Base-by-base conservation (phyloP, 306 rosid species). In the Lagenaria siceraria region DNA sequence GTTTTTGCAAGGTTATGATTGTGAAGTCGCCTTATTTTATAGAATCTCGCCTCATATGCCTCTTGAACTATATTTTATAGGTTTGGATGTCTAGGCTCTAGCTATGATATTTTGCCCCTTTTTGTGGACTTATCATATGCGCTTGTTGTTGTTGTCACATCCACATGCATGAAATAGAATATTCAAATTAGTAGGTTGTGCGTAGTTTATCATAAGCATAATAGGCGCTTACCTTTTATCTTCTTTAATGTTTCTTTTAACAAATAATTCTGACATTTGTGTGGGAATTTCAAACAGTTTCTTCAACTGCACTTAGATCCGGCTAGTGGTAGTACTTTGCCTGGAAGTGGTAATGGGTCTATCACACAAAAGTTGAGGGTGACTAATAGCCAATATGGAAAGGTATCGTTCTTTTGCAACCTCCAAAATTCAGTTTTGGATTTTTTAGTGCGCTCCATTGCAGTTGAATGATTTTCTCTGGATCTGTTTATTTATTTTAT, bases 221-320 rank as follows among this genome's bases (percentile, higher is more conserved):
- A 49, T 72, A 10, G 77, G 46, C 53, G 25, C 77, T 27, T 49
- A 51, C 10, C 25, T 25, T 13, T 8, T 49, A 49, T 35, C 61
- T 43, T 17, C 43, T 73, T 73, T 10, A 51, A 10, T 51, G 15
- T 46, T 71, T 80, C 60, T 61, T n/a, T 72, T 17, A 46, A 31
- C 49, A 33, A 53, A 79, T 35, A 18, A 74, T 53, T 83, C 87
- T 90, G 60, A 90, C 55, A 8, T 80, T 64, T 82, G 74, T 85
- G 49, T 77, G 84, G 61, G 48, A 42, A 79, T 70, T 85, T 65
- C 61, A 74, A 84, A 64, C 97, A 96, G 99, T 96, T 96, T 84
- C 97, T 96, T 75, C 99, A 96, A 77, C 76, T 96, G 89, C 96
- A 96, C 82, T 84, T 96, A 25, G 99, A 96, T 81, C 96, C 98